phyloP scores from a whole-genome alignment of 176 grass and related monocot species.

The Eragrostis nindensis region DNA sequence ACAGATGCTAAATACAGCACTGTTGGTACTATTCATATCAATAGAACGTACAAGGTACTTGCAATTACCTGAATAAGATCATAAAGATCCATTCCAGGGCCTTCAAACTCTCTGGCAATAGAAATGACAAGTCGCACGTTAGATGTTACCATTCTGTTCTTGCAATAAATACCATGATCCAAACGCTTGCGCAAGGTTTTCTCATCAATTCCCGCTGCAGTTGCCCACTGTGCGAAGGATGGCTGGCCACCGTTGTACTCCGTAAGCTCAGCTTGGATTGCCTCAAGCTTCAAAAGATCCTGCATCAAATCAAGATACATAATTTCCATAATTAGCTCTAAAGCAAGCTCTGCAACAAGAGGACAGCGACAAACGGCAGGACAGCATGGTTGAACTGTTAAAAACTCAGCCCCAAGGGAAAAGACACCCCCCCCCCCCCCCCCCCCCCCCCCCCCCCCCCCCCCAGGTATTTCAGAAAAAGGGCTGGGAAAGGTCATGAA shows the following conservation, averaged over 20 bases:
- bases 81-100: slow-evolving; percentile 57
- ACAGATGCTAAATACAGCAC: neutral
- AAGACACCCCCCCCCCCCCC: too few species aligned
- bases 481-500: too few species aligned
- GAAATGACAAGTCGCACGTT: slow-evolving; percentile 93
- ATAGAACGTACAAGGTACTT: slow-evolving; percentile 4
- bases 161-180: slow-evolving; percentile 67
- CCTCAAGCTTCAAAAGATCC: slow-evolving; percentile 79
- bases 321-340: slow-evolving; percentile 16
- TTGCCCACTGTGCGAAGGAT: slow-evolving; percentile 80
- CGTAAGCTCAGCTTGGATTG: slow-evolving; percentile 46
- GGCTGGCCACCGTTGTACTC: slow-evolving; percentile 56
- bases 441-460: too few species aligned
- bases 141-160: slow-evolving; percentile 83
- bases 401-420: too few species aligned
- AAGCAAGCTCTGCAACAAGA: slow-evolving; percentile 19
- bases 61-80: slow-evolving; percentile 89
- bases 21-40: neutral
- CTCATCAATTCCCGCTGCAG: slow-evolving; percentile 63
- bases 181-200: slow-evolving; percentile 56
- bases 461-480: too few species aligned
- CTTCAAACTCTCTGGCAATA: slow-evolving; percentile 77
- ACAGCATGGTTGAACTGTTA: neutral
- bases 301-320: slow-evolving; percentile 45
- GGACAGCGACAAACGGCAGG: neutral